These are phyloP conservation scores for Mentha longifolia DNA, from an alignment of 257 asterid species.

Conservation along the genomic window DNA sequence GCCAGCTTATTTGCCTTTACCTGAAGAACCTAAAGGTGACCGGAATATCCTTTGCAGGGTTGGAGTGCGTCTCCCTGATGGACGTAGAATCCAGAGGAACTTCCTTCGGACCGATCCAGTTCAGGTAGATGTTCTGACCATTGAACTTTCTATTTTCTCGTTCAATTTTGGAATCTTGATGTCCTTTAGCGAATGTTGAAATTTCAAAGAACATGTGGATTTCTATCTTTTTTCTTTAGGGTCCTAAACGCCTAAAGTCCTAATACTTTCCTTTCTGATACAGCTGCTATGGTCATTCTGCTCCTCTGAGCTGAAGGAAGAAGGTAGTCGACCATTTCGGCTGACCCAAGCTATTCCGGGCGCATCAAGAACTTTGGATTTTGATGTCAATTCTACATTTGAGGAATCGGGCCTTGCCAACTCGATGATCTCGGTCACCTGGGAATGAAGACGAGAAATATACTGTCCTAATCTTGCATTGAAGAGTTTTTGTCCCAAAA, in stretches of 20 bases:
- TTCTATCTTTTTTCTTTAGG: neutral
- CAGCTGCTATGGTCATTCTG: conserved; percentile 95
- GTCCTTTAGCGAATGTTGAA: neutral
- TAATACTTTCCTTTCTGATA: conserved; percentile 24
- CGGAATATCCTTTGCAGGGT: conserved; percentile 76
- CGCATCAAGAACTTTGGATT: conserved; percentile 58
- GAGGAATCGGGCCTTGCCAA: conserved; percentile 86
- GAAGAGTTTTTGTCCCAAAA: conserved; percentile 33
- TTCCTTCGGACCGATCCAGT: conserved; percentile 83
- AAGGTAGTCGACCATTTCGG: conserved; percentile 55
- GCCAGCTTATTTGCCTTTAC: conserved; percentile 76
- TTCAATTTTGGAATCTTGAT: neutral
- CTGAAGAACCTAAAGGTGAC: conserved; percentile 89
- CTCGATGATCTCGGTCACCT: conserved; percentile 77
- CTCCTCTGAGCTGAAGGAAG: conserved; percentile 70
- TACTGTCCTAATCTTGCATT: conserved; percentile 20
- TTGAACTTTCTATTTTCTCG: neutral
- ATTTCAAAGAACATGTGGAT: neutral
- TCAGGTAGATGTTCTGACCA: conserved; percentile 53
- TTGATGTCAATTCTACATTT: conserved; percentile 47
- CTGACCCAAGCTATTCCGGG: conserved; percentile 86
- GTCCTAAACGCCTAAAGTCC: no score
- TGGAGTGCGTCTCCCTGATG: conserved; percentile 96
- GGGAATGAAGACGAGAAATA: conserved; percentile 53
- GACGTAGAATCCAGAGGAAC: conserved; percentile 90